phyloP scores from a whole-genome alignment of 2,329 filamentous ascomycete species.

The Sporothrix inflata region DNA sequence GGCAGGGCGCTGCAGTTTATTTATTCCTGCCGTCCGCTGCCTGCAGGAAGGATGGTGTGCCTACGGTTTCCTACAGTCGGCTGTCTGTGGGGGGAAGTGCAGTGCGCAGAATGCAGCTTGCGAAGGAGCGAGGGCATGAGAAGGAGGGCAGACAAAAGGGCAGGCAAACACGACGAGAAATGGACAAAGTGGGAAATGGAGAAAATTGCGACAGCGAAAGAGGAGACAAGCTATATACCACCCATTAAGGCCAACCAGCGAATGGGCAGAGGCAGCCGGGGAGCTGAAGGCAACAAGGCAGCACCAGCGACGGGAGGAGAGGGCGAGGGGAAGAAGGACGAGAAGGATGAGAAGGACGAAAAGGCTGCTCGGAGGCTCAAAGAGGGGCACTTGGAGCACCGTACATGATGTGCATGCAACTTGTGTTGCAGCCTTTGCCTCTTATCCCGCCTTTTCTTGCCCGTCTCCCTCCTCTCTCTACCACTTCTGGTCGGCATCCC shows the following conservation, averaged over 20 bases:
- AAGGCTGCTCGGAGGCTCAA: constrained; percentile 10
- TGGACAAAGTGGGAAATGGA: too few species aligned
- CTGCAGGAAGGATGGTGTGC: neutral
- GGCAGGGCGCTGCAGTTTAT: neutral
- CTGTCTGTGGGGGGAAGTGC: neutral
- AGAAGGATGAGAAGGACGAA: neutral
- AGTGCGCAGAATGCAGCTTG: neutral
- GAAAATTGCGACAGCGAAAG: too few species aligned
- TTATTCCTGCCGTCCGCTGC: neutral
- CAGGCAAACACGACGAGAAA: neutral
- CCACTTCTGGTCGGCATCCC: neutral
- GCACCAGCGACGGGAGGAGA: neutral
- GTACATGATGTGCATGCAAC: neutral
- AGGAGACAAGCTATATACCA: neutral
- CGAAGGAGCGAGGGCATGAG: neutral
- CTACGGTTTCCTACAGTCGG: neutral
- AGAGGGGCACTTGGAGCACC: neutral
- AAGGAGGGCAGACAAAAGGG: neutral
- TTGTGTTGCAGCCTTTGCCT: neutral
- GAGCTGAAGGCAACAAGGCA: too few species aligned
- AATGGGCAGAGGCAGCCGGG: constrained; percentile 1
- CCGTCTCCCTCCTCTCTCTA: neutral
- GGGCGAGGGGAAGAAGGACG: too few species aligned
- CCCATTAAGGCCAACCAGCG: neutral
- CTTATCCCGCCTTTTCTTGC: neutral